Percentiles rank a stretch among this genome's conserved stretches.
Evolutionary conservation across 2,329 filamentous ascomycete genomes (phyloP).

Genomic region (Aspergillus pseudoterreus): DNA sequence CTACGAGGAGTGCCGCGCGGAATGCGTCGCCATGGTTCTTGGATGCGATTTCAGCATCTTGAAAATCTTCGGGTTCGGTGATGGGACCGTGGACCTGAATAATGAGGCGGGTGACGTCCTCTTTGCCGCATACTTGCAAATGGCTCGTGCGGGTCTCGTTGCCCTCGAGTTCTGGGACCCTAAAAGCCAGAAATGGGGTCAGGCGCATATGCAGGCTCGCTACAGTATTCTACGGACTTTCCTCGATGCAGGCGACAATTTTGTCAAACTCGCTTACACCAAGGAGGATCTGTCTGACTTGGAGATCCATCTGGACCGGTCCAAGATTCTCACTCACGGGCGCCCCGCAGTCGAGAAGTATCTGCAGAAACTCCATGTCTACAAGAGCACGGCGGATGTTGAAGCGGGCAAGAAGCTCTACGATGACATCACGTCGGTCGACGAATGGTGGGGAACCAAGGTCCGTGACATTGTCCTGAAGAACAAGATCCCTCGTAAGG

Average conservation of each 20-base stretch:
- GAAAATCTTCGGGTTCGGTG: conserved; percentile 85
- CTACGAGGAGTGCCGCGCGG: conserved; percentile 92
- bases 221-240: conserved; percentile 77
- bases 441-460: conserved; percentile 77
- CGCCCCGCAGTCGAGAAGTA: conserved; percentile 80
- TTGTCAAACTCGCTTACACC: conserved; percentile 76
- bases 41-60: conserved; percentile 85
- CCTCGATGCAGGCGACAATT: conserved; percentile 78
- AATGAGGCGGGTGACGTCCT: conserved; percentile 80
- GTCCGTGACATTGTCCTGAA: conserved; percentile 64
- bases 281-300: conserved; percentile 74
- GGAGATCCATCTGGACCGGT: conserved; percentile 76
- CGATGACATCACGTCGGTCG: conserved; percentile 76
- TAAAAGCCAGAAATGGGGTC: conserved; percentile 85
- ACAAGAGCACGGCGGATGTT: conserved; percentile 85
- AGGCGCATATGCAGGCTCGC: conserved; percentile 85
- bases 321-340: conserved; percentile 79
- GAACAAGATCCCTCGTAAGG: conserved; percentile 58
- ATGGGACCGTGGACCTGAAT: conserved; percentile 69
- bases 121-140: conserved; percentile 82
- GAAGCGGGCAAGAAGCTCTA: conserved; percentile 75
- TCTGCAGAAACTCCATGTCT: conserved; percentile 86
- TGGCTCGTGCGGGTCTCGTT: conserved; percentile 88
- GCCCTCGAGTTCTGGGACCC: conserved; percentile 95
- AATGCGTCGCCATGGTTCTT: conserved; percentile 88